These are phyloP conservation scores for Cystofilobasidium capitatum DNA, from an alignment of 768 basidiomycete genomes.

Conservation along the genomic window DNA sequence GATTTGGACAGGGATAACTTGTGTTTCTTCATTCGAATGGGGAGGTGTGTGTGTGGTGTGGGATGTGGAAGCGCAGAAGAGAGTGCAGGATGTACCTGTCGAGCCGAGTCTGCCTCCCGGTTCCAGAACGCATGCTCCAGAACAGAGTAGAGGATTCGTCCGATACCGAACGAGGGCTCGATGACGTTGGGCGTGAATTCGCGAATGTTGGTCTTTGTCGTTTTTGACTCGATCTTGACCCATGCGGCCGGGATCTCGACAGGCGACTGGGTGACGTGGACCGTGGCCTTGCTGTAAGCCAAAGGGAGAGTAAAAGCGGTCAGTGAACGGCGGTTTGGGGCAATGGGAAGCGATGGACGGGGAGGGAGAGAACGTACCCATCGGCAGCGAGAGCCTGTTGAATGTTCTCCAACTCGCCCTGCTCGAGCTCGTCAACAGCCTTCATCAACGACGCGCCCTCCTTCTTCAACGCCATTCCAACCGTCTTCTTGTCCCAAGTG, in stretches of 20 bases:
- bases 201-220: conserved; percentile 82
- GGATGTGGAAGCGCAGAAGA: conserved; percentile 21
- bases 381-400: conserved; percentile 54
- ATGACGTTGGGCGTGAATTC: conserved; percentile 97
- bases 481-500: conserved; percentile 73
- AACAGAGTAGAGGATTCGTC: conserved; percentile 84
- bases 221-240: conserved; percentile 68
- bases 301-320: background rate
- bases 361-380: background rate
- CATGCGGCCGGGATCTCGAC: conserved; percentile 64
- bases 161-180: conserved; percentile 95
- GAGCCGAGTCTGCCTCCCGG: conserved; percentile 80
- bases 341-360: background rate
- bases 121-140: conserved; percentile 96
- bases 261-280: conserved; percentile 53
- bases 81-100: conserved; percentile 56
- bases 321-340: background rate
- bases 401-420: conserved; percentile 54
- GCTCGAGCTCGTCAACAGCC: conserved; percentile 55
- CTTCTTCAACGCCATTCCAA: conserved; percentile 82
- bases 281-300: conserved; percentile 38
- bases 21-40: background rate
- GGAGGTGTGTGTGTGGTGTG: background rate
- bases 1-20: no score
- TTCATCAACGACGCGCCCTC: conserved; percentile 56